These are phyloP conservation scores for Neonectria ditissima DNA, from an alignment of 2,329 filamentous ascomycete species.

Conservation along the genomic window DNA sequence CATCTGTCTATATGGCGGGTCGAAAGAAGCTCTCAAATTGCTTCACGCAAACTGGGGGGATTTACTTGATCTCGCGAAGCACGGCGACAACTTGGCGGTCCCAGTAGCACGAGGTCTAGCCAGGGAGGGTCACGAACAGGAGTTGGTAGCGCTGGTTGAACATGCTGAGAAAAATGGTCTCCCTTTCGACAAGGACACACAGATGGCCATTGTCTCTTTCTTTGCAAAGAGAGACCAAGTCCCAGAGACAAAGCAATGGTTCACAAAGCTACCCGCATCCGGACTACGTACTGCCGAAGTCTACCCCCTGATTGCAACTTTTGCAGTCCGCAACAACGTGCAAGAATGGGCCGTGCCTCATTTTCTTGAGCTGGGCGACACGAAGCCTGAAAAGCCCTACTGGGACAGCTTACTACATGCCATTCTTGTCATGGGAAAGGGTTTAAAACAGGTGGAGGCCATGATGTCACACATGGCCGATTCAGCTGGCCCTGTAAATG, in stretches of 20 bases:
- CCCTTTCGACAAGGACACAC: slow-evolving; percentile 58
- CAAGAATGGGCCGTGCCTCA: slow-evolving; percentile 71
- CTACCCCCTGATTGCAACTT: slow-evolving; percentile 52
- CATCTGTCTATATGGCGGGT: slow-evolving; percentile 65
- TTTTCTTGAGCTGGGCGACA: slow-evolving; percentile 65
- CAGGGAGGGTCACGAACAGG: slow-evolving; percentile 66
- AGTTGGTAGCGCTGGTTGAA: slow-evolving; percentile 67
- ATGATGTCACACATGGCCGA: slow-evolving; percentile 81
- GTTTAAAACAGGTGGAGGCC: slow-evolving; percentile 60
- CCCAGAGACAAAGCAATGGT: slow-evolving; percentile 75
- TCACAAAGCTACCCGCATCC: slow-evolving; percentile 63
- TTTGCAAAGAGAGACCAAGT: slow-evolving; percentile 70
- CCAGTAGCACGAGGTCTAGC: slow-evolving; percentile 67
- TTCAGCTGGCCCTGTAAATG: slow-evolving; percentile 61
- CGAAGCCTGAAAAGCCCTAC: slow-evolving; percentile 62
- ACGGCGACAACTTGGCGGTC: slow-evolving; percentile 43
- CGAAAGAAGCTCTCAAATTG: slow-evolving; percentile 63
- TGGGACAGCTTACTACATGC: slow-evolving; percentile 84
- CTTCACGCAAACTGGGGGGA: slow-evolving; percentile 51
- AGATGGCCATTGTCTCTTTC: slow-evolving; percentile 69
- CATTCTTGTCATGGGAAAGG: slow-evolving; percentile 74
- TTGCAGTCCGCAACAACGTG: slow-evolving; percentile 70
- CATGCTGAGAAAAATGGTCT: slow-evolving; percentile 62
- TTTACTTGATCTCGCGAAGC: slow-evolving; percentile 36
- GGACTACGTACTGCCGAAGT: slow-evolving; percentile 36